phyloP scores from a whole-genome alignment of 768 basidiomycete species.

The Tylopilus cervinicoccineus region DNA sequence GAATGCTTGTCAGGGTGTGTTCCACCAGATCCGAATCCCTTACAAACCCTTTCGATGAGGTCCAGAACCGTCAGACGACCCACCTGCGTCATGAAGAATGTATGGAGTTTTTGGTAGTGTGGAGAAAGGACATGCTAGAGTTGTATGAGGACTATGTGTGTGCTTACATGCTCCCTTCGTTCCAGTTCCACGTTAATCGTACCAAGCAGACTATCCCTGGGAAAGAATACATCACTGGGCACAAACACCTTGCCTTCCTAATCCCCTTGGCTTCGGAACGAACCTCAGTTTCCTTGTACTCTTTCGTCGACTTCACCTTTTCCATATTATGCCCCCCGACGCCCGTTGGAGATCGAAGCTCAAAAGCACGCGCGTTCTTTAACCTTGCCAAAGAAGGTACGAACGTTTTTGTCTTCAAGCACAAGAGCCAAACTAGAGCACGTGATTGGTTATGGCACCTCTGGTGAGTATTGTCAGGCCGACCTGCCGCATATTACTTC shows the following conservation, averaged over 20 bases:
- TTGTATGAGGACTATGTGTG: constrained; percentile 83
- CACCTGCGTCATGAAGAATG: constrained; percentile 62
- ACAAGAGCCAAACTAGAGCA: constrained; percentile 71
- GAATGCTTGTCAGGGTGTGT: constrained; percentile 81
- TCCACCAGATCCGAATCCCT: constrained; percentile 55
- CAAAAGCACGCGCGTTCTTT: constrained; percentile 47
- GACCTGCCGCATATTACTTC: neutral
- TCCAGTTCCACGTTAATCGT: constrained; percentile 3
- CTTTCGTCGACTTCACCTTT: constrained; percentile 81
- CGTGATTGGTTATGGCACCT: constrained; percentile 90
- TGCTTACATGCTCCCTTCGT: constrained; percentile 3
- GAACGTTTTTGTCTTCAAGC: constrained; percentile 84
- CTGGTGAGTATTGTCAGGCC: constrained; percentile 46
- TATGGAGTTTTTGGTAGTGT: constrained; percentile 83
- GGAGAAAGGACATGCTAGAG: constrained; percentile 75
- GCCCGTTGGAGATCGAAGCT: constrained; percentile 34
- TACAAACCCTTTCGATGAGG: constrained; percentile 58
- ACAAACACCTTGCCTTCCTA: constrained; percentile 75
- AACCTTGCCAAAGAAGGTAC: constrained; percentile 58
- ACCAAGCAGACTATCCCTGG: constrained; percentile 52
- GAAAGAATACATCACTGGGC: constrained; percentile 62
- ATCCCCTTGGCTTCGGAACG: constrained; percentile 63
- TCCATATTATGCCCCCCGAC: constrained; percentile 67
- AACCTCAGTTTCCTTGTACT: constrained; percentile 81
- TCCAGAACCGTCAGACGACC: constrained; percentile 57